Evolutionary conservation across 768 basidiomycete species (phyloP), one percentile per base, ranked within the genome.

Genomic region (Pilatotrama ljubarskyi): DNA sequence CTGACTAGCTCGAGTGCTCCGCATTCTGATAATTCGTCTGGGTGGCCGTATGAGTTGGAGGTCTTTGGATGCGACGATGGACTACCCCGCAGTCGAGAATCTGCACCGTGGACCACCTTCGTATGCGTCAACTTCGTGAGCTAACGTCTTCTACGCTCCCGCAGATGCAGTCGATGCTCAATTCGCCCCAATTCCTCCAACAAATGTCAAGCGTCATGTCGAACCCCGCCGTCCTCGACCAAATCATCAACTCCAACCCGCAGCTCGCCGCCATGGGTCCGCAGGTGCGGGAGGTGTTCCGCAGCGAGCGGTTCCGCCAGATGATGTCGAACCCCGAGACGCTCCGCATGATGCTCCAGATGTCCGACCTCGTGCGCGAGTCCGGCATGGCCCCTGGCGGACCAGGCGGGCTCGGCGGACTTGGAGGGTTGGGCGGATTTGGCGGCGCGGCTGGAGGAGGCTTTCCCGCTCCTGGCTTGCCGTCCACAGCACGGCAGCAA

Each of bases 191-290:
- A 63, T 94, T 95, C 66, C 72, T 95, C 40, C 84, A 91, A 62
- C 91, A 95, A 74, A 96, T 99, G 91, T 84, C 88, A 8, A 70
- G 78, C 14, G 82, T 94, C 74, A 88, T 98, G 85, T 84, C 86
- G 7, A 90, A 95, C 67, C 95, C 96, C 0, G 86, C 84, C n/a
- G 77, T 98, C 48, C 75, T 98, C 51, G 95, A 98, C 57, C 87
- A 95, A 72, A 78, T 95, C 66, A 87, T 96, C 64, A 82, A 86
- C 0, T 82, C 83, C 52, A 91, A 93, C 73, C 95, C 96, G 0
- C 85, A 93, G 66, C 77, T 90, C 66, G 75, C 83, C 26, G 71
- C 76, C 0, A 88, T 95, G 85, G 90, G 80, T 1, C 93, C 93
- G 0, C 90, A 92, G 68, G 83, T 93, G 17, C 81, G 94, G 20